Evolutionary conservation across 2,329 filamentous ascomycete genomes (phyloP).

Genomic region (Nigrospora oryzae): DNA sequence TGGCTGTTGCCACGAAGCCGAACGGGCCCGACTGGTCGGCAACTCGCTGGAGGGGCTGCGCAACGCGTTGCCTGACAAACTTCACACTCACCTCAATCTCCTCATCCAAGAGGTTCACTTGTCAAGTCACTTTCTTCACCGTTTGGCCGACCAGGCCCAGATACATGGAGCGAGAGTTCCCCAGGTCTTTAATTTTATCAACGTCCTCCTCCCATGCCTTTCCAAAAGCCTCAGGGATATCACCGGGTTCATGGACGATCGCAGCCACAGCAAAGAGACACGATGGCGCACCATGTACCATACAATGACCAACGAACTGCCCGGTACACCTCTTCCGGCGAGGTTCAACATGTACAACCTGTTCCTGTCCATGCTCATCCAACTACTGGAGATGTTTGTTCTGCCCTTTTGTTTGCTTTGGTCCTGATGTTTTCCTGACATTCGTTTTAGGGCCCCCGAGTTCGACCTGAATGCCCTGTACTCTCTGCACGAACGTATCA

Average conservation of each 20-base stretch:
- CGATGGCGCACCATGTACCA: slow-evolving; percentile 54
- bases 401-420: too few species aligned
- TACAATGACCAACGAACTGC: slow-evolving; percentile 42
- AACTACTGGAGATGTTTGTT: slow-evolving; percentile 21
- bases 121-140: slow-evolving; percentile 37
- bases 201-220: slow-evolving; percentile 47
- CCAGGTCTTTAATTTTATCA: slow-evolving; percentile 45
- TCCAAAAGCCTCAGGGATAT: slow-evolving; percentile 45
- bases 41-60: slow-evolving; percentile 40
- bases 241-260: slow-evolving; percentile 40
- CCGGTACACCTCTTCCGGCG: slow-evolving; percentile 39
- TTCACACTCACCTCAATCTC: slow-evolving; percentile 36
- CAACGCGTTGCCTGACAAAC: slow-evolving; percentile 30
- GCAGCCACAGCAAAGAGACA: slow-evolving; percentile 32
- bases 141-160: slow-evolving; percentile 45
- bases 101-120: slow-evolving; percentile 38
- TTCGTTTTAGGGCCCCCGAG: slow-evolving; percentile 31
- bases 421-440: slow-evolving; percentile 13
- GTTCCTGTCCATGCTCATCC: slow-evolving; percentile 39
- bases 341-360: slow-evolving; percentile 49
- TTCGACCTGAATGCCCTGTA: slow-evolving; percentile 51
- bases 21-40: slow-evolving; percentile 39
- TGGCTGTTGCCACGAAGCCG: slow-evolving; percentile 47
- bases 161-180: slow-evolving; percentile 40
- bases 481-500: slow-evolving; percentile 34